Base-by-base conservation (phyloP, 1,284 basidiomycete genomes). In the Sporisorium sorghi region DNA sequence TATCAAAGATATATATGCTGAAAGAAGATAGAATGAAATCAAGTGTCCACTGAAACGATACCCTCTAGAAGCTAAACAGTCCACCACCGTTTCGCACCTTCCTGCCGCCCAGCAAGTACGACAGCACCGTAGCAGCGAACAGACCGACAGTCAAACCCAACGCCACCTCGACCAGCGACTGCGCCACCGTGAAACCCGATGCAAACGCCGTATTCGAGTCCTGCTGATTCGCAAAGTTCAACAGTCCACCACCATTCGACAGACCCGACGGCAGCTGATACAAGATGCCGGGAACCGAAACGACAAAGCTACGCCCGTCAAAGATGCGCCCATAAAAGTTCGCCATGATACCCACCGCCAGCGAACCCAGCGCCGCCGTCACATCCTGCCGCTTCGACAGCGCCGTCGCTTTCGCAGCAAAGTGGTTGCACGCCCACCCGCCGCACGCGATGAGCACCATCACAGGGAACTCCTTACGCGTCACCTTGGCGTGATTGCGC, bases 261-360 rank as follows among this genome's bases (percentile, higher is more conserved):
- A 94, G 87, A 57, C 93, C 93, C 12, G 91, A 92, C 0, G 93
- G 93, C 0, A 95, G 88, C 86, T 95, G 93, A 85, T 94, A 92
- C 17, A 94, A 87, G 59, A 94, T 92, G 49, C 92, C 92, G 21
- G 83, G 60, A 9, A 79, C 74, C 9, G 76, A 83, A 9, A 92
- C 88, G 21, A 92, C 90, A 77, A 92, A 93, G 2, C 90, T 89
- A 57, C 91, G 91, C 2, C 91, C 91, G 33, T 88, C 87, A 83
- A 92, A 91, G 85, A 94, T 88, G 43, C 92, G 89, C 11, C 91
- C 92, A 72, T 93, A 95, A 14, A 94, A 49, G 83, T 94, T 94
- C 32, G 93, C 89, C 43, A 93, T 86, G 55, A 94, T 86, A 9
- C 93, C 93, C 42, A 95, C 93, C 1, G 90, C 89, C 76, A 96